A percentile compares a stretch with the other conserved stretches of the same genome.
Evolutionary conservation across 768 basidiomycete species (phyloP).

Genomic region (Gautieria morchelliformis): DNA sequence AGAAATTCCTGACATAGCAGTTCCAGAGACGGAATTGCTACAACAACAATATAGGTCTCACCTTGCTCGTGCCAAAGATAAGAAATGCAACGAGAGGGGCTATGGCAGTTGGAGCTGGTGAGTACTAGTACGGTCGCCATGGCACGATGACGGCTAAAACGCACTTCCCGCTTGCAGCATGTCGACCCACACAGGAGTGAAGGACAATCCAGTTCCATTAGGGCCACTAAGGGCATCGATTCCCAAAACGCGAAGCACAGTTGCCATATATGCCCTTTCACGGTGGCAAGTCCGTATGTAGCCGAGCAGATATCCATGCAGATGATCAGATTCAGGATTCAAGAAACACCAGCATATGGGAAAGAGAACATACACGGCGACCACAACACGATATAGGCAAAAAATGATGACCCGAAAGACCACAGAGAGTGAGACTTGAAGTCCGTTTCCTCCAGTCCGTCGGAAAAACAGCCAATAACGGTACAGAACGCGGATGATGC

Average conservation of each 20-base stretch:
- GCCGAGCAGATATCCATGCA: not conserved
- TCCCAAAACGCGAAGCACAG: too few species aligned
- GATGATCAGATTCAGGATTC: not conserved
- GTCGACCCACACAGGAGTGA: not conserved
- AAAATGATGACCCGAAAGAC: not conserved
- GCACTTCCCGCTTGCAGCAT: not conserved
- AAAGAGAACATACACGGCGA: conserved; percentile 1
- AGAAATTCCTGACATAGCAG: too few species aligned
- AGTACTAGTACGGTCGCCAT: not conserved
- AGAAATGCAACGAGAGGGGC: not conserved
- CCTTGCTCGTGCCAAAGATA: not conserved
- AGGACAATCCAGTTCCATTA: too few species aligned
- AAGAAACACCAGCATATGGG: not conserved
- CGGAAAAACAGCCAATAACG: not conserved
- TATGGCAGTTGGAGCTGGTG: not conserved
- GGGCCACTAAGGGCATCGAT: too few species aligned
- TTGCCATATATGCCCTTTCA: too few species aligned
- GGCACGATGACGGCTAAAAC: not conserved
- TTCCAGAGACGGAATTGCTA: too few species aligned
- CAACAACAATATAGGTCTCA: too few species aligned
- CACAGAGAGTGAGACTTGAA: not conserved
- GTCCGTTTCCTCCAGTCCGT: not conserved
- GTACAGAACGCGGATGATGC: not conserved
- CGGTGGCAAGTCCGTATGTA: not conserved
- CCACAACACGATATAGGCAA: not conserved